Conservation (phyloP, 225 moss, liverwort and hornwort species). For the Marchantia paleacea region DNA sequence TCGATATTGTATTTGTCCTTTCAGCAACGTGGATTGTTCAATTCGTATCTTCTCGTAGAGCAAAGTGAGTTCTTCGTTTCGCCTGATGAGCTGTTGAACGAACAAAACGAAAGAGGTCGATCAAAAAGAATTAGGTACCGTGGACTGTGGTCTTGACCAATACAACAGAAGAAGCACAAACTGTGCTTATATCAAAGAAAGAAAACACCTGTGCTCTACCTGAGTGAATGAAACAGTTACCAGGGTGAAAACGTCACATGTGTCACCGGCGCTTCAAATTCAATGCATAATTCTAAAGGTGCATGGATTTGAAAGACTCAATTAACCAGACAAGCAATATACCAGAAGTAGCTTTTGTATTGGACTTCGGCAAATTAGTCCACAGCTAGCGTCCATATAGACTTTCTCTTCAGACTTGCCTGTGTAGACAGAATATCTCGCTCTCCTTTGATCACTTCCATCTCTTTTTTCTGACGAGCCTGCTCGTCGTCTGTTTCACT, state of each 20-base stretch:
- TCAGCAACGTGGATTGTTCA: slow-evolving; percentile 57
- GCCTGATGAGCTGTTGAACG: slow-evolving; percentile 51
- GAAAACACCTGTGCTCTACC: not conserved
- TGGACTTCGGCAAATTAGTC: too few relatives aligned
- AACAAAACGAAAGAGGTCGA: not conserved
- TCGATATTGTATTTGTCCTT: slow-evolving; percentile 68
- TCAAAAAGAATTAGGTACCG: not conserved
- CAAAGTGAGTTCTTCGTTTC: slow-evolving; percentile 58
- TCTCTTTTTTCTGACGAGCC: slow-evolving; percentile 65
- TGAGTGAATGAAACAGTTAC: not conserved
- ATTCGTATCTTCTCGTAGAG: slow-evolving; percentile 68
- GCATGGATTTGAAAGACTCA: too few relatives aligned
- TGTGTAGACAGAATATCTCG: slow-evolving; percentile 56
- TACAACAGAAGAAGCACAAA: not conserved
- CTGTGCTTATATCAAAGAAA: too few relatives aligned
- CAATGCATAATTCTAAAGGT: too few relatives aligned
- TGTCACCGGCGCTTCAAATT: not conserved
- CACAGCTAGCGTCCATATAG: too few relatives aligned
- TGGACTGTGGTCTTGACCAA: not conserved
- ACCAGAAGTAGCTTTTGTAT: too few relatives aligned
- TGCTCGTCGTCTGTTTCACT: slow-evolving; percentile 60
- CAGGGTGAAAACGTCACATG: not conserved
- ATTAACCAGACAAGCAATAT: too few relatives aligned
- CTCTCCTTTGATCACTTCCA: slow-evolving; percentile 66
- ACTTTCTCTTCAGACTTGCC: slow-evolving; percentile 28